phyloP scores from a whole-genome alignment of 225 moss, liverwort and hornwort species.

The Marchantia paleacea region DNA sequence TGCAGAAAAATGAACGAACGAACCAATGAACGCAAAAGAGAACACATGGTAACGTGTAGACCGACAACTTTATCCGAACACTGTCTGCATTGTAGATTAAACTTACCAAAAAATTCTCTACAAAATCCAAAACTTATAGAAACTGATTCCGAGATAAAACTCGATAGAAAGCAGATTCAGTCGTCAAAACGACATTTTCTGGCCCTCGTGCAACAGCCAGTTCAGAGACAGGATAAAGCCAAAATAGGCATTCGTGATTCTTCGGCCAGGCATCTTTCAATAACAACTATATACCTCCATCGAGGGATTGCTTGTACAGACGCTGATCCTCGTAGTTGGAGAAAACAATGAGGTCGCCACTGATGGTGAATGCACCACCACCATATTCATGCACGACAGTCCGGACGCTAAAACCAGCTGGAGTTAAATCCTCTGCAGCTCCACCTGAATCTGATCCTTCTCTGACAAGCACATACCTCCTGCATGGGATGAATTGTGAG shows the following conservation, averaged over 20 bases:
- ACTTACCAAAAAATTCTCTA: not conserved
- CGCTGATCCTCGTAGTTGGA: constrained; percentile 85
- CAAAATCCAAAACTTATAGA: not conserved
- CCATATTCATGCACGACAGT: constrained; percentile 87
- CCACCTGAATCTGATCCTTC: constrained; percentile 54
- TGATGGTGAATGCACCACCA: constrained; percentile 63
- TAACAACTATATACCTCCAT: constrained; percentile 44
- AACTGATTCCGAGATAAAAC: too few species aligned
- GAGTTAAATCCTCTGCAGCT: constrained; percentile 69
- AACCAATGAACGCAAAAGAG: too few species aligned
- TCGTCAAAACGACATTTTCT: not conserved
- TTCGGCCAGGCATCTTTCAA: not conserved
- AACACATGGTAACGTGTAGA: too few species aligned
- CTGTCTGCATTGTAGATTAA: not conserved
- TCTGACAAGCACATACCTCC: constrained; percentile 73
- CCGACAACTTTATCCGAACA: not conserved
- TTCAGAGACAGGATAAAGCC: not conserved
- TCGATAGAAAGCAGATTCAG: too few species aligned
- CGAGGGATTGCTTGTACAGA: constrained; percentile 70
- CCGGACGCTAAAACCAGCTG: constrained; percentile 62
- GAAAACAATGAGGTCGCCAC: constrained; percentile 62
- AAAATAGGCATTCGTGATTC: not conserved
- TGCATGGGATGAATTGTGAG: constrained; percentile 27
- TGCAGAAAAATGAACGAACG: not conserved
- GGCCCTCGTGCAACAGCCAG: not conserved